Percentiles rank a stretch among this genome's conserved stretches.
Evolutionary conservation across 2,329 filamentous ascomycete species (phyloP).

Genomic region (Colletotrichum liaoningense): DNA sequence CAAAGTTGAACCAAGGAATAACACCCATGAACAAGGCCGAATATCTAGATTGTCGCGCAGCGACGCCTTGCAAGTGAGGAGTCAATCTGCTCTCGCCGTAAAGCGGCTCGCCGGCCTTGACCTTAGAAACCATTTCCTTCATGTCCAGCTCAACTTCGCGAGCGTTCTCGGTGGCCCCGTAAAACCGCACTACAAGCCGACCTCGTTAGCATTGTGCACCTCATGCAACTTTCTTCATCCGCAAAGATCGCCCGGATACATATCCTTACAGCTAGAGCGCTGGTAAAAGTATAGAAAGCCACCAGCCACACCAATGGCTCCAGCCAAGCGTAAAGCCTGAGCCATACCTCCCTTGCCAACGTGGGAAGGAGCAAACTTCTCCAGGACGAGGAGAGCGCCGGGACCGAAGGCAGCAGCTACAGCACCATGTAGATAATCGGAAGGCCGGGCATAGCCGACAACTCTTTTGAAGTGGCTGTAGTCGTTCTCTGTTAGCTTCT

Average conservation of each 20-base stretch:
- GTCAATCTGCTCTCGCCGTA: constrained; percentile 85
- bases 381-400: constrained; percentile 79
- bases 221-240: not conserved
- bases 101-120: constrained; percentile 89
- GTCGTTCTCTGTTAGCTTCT: constrained; percentile 31
- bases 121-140: constrained; percentile 96
- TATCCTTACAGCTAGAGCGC: constrained; percentile 79
- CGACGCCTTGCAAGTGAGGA: constrained; percentile 93
- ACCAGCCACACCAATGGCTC: constrained; percentile 77
- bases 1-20: constrained; percentile 97
- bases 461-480: constrained; percentile 90
- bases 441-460: constrained; percentile 84
- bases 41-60: constrained; percentile 92
- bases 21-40: constrained; percentile 85
- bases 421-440: constrained; percentile 82
- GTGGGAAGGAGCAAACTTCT: constrained; percentile 86
- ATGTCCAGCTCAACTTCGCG: constrained; percentile 96
- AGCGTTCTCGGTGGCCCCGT: constrained; percentile 92
- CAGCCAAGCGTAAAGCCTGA: constrained; percentile 82
- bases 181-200: constrained; percentile 81
- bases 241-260: not conserved
- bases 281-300: constrained; percentile 90
- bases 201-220: not conserved
- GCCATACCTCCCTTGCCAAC: constrained; percentile 86
- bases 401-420: constrained; percentile 79